These are phyloP conservation scores for Yamadazyma tumulicola DNA, from an alignment of 805 yeast genomes.

Conservation along the genomic window DNA sequence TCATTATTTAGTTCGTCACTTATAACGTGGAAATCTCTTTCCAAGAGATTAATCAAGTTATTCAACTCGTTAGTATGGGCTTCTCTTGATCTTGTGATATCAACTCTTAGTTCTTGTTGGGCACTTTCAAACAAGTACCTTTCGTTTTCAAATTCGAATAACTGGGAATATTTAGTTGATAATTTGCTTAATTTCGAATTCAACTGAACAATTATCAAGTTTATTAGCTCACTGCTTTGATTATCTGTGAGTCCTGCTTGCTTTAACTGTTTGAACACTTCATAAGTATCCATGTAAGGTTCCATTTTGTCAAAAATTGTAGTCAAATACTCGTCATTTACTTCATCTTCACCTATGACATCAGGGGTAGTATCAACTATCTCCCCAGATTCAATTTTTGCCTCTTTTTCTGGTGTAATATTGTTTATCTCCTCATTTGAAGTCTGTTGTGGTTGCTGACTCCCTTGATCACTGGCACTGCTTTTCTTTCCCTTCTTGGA, in stretches of 20 bases:
- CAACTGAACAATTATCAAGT: conserved; percentile 42
- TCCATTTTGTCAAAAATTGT: conserved; percentile 55
- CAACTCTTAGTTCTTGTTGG: conserved; percentile 78
- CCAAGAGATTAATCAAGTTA: conserved; percentile 62
- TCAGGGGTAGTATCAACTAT: conserved; percentile 1
- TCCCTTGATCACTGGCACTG: too few species aligned
- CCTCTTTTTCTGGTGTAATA: neutral
- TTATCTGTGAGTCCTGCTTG: conserved; percentile 55
- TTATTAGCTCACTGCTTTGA: conserved; percentile 61
- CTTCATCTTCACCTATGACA: neutral
- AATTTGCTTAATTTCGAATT: conserved; percentile 42
- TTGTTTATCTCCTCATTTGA: neutral
- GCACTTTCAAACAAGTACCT: conserved; percentile 89
- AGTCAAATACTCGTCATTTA: conserved; percentile 30
- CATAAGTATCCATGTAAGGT: conserved; percentile 46
- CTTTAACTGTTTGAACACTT: conserved; percentile 50
- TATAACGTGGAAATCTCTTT: conserved; percentile 66
- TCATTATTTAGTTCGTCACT: conserved; percentile 73
- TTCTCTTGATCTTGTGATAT: conserved; percentile 70
- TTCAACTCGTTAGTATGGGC: conserved; percentile 64
- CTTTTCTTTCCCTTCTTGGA: too few species aligned
- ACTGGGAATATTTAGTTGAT: conserved; percentile 45
- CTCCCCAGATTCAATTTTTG: neutral
- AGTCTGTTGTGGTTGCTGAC: neutral
- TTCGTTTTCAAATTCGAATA: conserved; percentile 80